phyloP scores from a whole-genome alignment of 192 early-diverging fungal genomes.

The Podila verticillata region DNA sequence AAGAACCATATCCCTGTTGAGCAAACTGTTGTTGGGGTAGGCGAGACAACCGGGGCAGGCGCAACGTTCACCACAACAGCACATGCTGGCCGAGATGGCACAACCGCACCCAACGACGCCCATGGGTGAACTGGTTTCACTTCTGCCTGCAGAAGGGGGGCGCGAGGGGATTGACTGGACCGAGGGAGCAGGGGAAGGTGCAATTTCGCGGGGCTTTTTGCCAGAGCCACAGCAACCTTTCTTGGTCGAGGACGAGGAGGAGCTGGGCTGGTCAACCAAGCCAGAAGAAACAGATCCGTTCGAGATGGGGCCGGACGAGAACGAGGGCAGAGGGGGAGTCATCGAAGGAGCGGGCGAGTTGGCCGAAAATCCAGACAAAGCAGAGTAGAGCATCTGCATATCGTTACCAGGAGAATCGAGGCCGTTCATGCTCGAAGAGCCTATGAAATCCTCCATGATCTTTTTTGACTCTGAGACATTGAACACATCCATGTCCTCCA shows the following conservation, averaged over 20 bases:
- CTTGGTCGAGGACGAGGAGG: conserved; percentile 6
- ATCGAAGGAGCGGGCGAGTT: conserved; percentile 25
- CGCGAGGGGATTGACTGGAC: conserved; percentile 5
- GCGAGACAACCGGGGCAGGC: conserved; percentile 49
- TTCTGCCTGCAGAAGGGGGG: conserved; percentile 34
- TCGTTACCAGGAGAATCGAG: conserved; percentile 45
- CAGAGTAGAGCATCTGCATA: conserved; percentile 50
- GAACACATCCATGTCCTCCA: conserved; percentile 46
- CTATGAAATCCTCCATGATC: conserved; percentile 49
- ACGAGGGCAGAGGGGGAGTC: conserved; percentile 27
- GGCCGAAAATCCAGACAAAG: conserved; percentile 33
- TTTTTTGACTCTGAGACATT: conserved; percentile 29
- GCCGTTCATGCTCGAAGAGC: conserved; percentile 31
- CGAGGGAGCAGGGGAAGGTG: conserved; percentile 19
- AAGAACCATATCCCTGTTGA: too few species aligned
- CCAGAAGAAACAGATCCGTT: conserved; percentile 3
- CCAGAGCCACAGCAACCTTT: conserved; percentile 12
- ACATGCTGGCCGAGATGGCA: conserved; percentile 42
- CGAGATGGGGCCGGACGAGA: conserved; percentile 16
- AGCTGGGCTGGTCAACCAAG: background rate
- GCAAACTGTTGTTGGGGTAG: conserved; percentile 24
- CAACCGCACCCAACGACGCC: conserved; percentile 28
- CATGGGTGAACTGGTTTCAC: background rate
- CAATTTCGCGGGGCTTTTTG: conserved; percentile 1
- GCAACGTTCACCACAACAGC: conserved; percentile 45